phyloP scores from a whole-genome alignment of 345 rosid genomes.

The Cochlearia excelsa region DNA sequence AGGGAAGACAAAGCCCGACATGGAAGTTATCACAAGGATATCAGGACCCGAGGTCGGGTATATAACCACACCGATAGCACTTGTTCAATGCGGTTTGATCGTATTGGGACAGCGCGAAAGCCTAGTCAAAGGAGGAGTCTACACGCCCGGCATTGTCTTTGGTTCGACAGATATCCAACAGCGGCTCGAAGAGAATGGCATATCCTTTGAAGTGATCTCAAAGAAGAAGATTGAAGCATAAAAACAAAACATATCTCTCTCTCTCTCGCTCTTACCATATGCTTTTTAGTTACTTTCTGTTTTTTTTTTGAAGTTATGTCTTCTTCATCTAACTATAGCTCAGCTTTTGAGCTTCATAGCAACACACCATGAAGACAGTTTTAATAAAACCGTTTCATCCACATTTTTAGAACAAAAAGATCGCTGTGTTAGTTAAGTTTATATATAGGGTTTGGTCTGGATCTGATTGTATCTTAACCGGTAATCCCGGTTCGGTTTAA shows the following conservation, averaged over 20 bases:
- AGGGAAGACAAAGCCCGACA: constrained; percentile 51
- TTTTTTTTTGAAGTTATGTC: too few relatives aligned
- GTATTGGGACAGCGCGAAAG: constrained; percentile 51
- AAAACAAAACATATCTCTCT: too few relatives aligned
- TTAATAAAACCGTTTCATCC: too few relatives aligned
- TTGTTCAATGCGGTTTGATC: constrained; percentile 68
- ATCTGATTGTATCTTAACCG: not conserved
- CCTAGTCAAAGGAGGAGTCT: constrained; percentile 73
- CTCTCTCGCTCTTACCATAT: too few relatives aligned
- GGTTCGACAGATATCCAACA: constrained; percentile 76
- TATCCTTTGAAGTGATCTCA: constrained; percentile 70
- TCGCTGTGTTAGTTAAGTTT: too few relatives aligned
- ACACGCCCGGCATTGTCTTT: constrained; percentile 74
- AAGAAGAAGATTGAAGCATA: constrained; percentile 40
- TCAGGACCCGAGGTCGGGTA: constrained; percentile 90
- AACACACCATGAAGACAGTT: too few relatives aligned
- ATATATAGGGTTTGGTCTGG: not conserved
- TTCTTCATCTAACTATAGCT: too few relatives aligned
- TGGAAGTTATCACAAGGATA: constrained; percentile 66
- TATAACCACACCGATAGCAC: constrained; percentile 61
- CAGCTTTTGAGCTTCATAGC: too few relatives aligned
- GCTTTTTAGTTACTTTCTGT: too few relatives aligned
- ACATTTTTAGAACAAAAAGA: too few relatives aligned
- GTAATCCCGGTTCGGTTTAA: not conserved
- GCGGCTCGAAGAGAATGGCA: constrained; percentile 64